A percentile compares a stretch with the other conserved stretches of the same genome.
phyloP scores from a whole-genome alignment of 345 rosid species.

The Leavenworthia alabamica region DNA sequence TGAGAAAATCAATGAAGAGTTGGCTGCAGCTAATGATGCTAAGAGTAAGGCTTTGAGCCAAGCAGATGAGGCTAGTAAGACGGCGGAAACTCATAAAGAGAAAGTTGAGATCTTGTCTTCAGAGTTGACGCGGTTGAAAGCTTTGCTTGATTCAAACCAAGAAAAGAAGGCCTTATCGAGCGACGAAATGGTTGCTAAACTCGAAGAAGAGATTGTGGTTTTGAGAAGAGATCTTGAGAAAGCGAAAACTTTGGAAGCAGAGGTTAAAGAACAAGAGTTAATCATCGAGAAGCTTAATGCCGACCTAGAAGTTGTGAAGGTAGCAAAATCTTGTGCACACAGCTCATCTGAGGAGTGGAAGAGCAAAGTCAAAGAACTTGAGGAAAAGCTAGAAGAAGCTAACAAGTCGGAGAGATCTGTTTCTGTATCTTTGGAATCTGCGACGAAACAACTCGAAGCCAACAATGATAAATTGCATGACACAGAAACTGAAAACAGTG shows the following conservation, averaged over 20 bases:
- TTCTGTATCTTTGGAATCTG: slow-evolving; percentile 72
- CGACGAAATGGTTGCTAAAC: slow-evolving; percentile 41
- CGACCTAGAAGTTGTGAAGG: slow-evolving; percentile 77
- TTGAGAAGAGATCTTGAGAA: slow-evolving; percentile 59
- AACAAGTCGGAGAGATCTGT: slow-evolving; percentile 73
- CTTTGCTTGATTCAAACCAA: slow-evolving; percentile 64
- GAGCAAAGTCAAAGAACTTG: slow-evolving; percentile 51
- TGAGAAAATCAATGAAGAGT: slow-evolving; percentile 57
- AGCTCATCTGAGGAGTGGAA: slow-evolving; percentile 71
- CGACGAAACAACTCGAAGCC: slow-evolving; percentile 75
- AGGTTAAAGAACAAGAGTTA: slow-evolving; percentile 55
- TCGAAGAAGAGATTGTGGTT: slow-evolving; percentile 48
- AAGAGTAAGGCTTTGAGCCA: slow-evolving; percentile 82
- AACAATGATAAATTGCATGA: slow-evolving; percentile 67
- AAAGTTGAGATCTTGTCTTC: slow-evolving; percentile 73
- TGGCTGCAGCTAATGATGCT: slow-evolving; percentile 60
- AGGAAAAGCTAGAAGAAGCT: slow-evolving; percentile 54
- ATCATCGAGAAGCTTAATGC: slow-evolving; percentile 63
- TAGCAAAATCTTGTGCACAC: slow-evolving; percentile 81
- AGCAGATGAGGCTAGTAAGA: slow-evolving; percentile 90
- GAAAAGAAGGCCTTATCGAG: slow-evolving; percentile 45
- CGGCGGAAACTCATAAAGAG: slow-evolving; percentile 69
- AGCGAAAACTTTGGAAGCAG: slow-evolving; percentile 41
- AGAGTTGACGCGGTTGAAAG: slow-evolving; percentile 61
- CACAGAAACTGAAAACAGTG: slow-evolving; percentile 49